A percentile compares a stretch with the other conserved stretches of the same genome.
Evolutionary conservation across 2,329 filamentous ascomycete genomes (phyloP).

Genomic region (Pseudogymnoascus sp.): DNA sequence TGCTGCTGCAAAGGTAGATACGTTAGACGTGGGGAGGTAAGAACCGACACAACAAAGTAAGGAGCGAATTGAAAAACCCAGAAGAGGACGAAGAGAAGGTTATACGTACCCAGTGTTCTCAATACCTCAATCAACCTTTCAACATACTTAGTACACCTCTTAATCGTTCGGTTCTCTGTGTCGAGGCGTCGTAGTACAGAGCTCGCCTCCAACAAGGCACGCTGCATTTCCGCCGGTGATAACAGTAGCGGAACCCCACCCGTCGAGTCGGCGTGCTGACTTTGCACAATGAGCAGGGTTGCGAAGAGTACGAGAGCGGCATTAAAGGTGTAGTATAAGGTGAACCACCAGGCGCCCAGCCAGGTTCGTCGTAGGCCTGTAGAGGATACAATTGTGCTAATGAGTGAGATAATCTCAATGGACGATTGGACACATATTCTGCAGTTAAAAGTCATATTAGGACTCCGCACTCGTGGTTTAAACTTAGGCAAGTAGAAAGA

Average conservation of each 20-base stretch:
- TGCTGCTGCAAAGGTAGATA: neutral
- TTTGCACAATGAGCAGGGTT: neutral
- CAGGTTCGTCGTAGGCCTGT: constrained; percentile 12
- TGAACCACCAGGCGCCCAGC: constrained; percentile 36
- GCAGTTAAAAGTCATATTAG: neutral
- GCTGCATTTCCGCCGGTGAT: constrained; percentile 12
- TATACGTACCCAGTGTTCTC: constrained; percentile 9
- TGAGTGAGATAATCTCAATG: constrained; percentile 29
- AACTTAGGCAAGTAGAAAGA: constrained; percentile 21
- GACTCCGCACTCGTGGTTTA: constrained; percentile 13
- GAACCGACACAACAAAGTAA: neutral
- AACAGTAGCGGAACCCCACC: constrained; percentile 7
- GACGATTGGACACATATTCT: constrained; percentile 26
- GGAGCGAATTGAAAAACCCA: neutral
- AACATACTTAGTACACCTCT: constrained; percentile 26
- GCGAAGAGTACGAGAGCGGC: constrained; percentile 15
- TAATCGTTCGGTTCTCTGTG: constrained; percentile 25
- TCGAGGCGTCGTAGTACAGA: constrained; percentile 23
- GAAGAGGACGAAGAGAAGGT: neutral
- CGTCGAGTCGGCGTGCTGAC: neutral
- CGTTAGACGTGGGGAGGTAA: neutral
- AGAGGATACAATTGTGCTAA: constrained; percentile 21
- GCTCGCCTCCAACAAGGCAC: constrained; percentile 19
- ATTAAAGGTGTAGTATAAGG: constrained; percentile 31
- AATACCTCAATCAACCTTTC: constrained; percentile 17